A percentile compares a stretch with the other conserved stretches of the same genome.
These are phyloP conservation scores for Apophysomyces elegans DNA, from an alignment of 371 early-diverging fungal species.

Conservation along the genomic window DNA sequence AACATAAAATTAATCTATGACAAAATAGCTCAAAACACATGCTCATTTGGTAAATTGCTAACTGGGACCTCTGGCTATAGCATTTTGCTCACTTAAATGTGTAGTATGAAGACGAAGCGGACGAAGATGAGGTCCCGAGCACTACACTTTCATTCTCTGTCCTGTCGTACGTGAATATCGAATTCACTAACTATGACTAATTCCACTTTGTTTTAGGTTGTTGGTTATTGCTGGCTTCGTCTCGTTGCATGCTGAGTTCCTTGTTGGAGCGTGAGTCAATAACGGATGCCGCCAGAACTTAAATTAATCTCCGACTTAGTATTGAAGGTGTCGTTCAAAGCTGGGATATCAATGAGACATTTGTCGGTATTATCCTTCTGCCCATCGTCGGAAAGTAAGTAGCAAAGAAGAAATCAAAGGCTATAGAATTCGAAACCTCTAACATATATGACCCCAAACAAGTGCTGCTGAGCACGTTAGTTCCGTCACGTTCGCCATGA, in stretches of 20 bases:
- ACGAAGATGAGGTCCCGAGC: conserved; percentile 52
- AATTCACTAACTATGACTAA: not conserved
- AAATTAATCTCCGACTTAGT: conserved; percentile 28
- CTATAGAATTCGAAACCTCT: not conserved
- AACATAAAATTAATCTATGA: conserved; percentile 1
- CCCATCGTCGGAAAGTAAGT: conserved; percentile 80
- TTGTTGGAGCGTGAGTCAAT: conserved; percentile 65
- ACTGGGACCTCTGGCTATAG: not conserved
- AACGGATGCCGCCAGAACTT: not conserved
- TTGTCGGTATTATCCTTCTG: conserved; percentile 86
- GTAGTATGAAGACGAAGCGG: conserved; percentile 53
- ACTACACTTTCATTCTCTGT: conserved; percentile 54
- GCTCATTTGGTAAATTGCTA: conserved; percentile 51
- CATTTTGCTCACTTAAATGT: not conserved
- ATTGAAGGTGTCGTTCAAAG: conserved; percentile 76
- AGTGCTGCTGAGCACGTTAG: conserved; percentile 72
- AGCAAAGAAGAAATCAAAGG: not conserved
- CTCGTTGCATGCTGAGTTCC: conserved; percentile 79
- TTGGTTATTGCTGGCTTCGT: conserved; percentile 60
- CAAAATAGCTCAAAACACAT: conserved; percentile 67
- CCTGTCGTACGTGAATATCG: conserved; percentile 26
- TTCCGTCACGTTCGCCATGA: conserved; percentile 81
- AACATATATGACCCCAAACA: not conserved
- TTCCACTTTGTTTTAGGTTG: conserved; percentile 31
- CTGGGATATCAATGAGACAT: conserved; percentile 72